Percentiles rank a stretch among this genome's conserved stretches.
phyloP scores from a whole-genome alignment of 371 early-diverging fungal genomes.

The Fennellomyces sp. region DNA sequence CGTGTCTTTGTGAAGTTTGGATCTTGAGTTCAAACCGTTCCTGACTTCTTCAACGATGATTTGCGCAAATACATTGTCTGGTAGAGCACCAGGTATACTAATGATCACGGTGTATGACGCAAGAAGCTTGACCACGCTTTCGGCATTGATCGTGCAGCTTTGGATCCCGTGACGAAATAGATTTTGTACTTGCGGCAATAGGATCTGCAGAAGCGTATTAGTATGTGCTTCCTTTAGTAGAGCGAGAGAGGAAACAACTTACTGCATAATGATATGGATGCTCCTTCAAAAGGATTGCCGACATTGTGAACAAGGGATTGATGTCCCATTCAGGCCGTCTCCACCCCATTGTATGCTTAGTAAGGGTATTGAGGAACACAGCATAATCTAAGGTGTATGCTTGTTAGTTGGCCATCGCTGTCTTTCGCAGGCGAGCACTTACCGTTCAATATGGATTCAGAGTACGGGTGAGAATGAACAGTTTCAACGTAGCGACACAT shows the following conservation, averaged over 20 bases:
- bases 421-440: slow-evolving; percentile 3
- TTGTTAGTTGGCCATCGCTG: neutral
- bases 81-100: slow-evolving; percentile 29
- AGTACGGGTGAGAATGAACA: slow-evolving; percentile 57
- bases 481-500: slow-evolving; percentile 57
- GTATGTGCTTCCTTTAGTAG: neutral
- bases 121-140: slow-evolving; percentile 42
- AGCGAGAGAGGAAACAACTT: too few relatives aligned
- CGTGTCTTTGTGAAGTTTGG: slow-evolving; percentile 44
- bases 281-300: slow-evolving; percentile 49
- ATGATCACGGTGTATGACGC: slow-evolving; percentile 35
- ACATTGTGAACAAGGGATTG: slow-evolving; percentile 54
- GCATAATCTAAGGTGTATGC: slow-evolving; percentile 38
- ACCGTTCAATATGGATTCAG: slow-evolving; percentile 44
- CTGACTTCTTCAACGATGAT: slow-evolving; percentile 50
- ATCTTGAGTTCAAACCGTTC: slow-evolving; percentile 12
- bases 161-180: slow-evolving; percentile 48
- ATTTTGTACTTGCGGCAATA: slow-evolving; percentile 40
- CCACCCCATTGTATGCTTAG: slow-evolving; percentile 54
- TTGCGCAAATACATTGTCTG: slow-evolving; percentile 44
- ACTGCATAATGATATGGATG: slow-evolving; percentile 50
- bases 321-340: slow-evolving; percentile 56
- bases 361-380: slow-evolving; percentile 38
- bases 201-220: slow-evolving; percentile 15
- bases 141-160: slow-evolving; percentile 38